Evolutionary conservation across 2,329 filamentous ascomycete species (phyloP).

Genomic region (Penicillium rolfsii): DNA sequence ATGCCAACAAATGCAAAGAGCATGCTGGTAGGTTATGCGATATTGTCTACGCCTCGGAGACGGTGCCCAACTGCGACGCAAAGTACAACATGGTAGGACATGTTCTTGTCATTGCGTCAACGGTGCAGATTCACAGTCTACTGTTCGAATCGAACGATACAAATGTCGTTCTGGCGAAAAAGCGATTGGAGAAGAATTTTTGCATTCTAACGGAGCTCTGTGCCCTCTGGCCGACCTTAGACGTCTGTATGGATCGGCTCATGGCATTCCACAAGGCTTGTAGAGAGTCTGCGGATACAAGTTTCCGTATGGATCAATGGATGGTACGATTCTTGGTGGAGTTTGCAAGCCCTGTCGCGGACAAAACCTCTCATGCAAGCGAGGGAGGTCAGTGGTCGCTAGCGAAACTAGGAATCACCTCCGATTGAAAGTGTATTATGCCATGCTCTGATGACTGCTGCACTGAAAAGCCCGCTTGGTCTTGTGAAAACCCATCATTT

Average conservation of each 20-base stretch:
- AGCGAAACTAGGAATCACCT: background rate
- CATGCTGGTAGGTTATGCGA: slow-evolving; percentile 47
- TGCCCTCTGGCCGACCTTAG: slow-evolving; percentile 48
- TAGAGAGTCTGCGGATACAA: slow-evolving; percentile 40
- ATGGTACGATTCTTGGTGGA: slow-evolving; percentile 44
- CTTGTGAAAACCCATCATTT: no score
- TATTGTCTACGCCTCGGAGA: slow-evolving; percentile 46
- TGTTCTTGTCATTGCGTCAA: slow-evolving; percentile 53
- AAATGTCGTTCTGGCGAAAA: slow-evolving; percentile 42
- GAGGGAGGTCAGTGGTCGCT: background rate
- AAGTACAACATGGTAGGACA: slow-evolving; percentile 53
- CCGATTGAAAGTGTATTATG: background rate
- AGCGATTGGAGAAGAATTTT: slow-evolving; percentile 51
- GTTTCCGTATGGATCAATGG: slow-evolving; percentile 49
- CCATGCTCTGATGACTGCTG: background rate
- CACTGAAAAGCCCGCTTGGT: no score
- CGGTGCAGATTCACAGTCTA: slow-evolving; percentile 52
- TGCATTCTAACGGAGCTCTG: slow-evolving; percentile 48
- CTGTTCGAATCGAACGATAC: slow-evolving; percentile 46
- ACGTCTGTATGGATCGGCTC: slow-evolving; percentile 45
- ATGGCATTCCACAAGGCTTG: slow-evolving; percentile 50
- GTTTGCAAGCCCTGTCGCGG: slow-evolving; percentile 22
- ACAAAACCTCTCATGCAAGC: slow-evolving; percentile 1
- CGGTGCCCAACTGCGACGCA: slow-evolving; percentile 44
- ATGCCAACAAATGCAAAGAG: slow-evolving; percentile 46